These are phyloP conservation scores for Cladosporium sp. DNA, from an alignment of 2,329 filamentous ascomycete genomes.

Conservation along the genomic window DNA sequence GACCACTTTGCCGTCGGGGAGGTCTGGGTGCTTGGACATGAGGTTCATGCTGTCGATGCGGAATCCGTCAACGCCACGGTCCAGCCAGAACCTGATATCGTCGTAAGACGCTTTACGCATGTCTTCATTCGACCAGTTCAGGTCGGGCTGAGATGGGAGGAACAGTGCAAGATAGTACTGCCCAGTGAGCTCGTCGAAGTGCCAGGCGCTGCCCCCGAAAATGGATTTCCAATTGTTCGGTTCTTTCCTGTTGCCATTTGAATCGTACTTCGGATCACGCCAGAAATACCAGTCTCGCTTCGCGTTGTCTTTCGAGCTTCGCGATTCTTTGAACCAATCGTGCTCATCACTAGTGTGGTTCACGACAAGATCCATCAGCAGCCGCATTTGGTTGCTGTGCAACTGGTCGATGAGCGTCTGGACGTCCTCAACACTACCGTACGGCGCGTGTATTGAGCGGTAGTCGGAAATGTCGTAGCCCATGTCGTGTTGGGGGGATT, in stretches of 20 bases:
- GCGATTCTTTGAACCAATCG: slow-evolving; percentile 55
- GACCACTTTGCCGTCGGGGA: slow-evolving; percentile 19
- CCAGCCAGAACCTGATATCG: slow-evolving; percentile 64
- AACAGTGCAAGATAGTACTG: slow-evolving; percentile 79
- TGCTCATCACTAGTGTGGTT: slow-evolving; percentile 70
- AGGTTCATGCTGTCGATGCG: slow-evolving; percentile 29
- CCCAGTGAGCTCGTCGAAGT: slow-evolving; percentile 66
- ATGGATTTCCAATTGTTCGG: slow-evolving; percentile 72
- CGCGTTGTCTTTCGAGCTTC: slow-evolving; percentile 44
- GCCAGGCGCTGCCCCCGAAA: slow-evolving; percentile 59
- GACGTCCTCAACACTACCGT: slow-evolving; percentile 64
- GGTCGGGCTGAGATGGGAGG: slow-evolving; percentile 70
- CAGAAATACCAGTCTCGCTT: slow-evolving; percentile 57
- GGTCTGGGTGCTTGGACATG: slow-evolving; percentile 19
- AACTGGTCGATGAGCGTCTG: slow-evolving; percentile 58
- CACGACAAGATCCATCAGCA: slow-evolving; percentile 72
- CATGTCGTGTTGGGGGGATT: slow-evolving; percentile 61
- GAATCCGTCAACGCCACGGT: slow-evolving; percentile 58
- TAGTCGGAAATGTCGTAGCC: slow-evolving; percentile 69
- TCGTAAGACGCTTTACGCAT: slow-evolving; percentile 67
- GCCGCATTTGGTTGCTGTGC: slow-evolving; percentile 61
- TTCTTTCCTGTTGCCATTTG: slow-evolving; percentile 58
- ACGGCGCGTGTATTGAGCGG: slow-evolving; percentile 59
- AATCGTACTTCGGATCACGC: slow-evolving; percentile 40
- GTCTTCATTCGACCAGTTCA: slow-evolving; percentile 77